A percentile compares a stretch with the other conserved stretches of the same genome.
phyloP scores from a whole-genome alignment of 805 yeast genomes.

The Myxozyma nipponensis region DNA sequence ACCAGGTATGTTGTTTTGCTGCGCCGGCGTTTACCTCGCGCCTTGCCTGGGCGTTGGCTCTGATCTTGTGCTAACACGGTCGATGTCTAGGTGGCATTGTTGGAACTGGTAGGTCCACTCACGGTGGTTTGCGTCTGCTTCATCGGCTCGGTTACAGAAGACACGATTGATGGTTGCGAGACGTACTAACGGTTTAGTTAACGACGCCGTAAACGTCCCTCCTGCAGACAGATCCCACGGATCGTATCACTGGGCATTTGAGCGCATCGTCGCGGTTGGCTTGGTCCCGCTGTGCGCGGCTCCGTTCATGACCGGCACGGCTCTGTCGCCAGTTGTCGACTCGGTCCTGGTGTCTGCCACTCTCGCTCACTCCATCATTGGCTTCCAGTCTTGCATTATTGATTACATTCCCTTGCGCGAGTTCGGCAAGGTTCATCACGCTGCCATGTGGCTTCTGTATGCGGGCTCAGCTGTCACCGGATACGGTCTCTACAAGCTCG shows the following conservation, averaged over 20 bases:
- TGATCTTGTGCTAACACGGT: too few relatives aligned
- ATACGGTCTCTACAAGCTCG: slow-evolving; percentile 75
- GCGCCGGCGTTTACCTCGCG: background rate
- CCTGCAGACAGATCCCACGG: slow-evolving; percentile 64
- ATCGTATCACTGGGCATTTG: slow-evolving; percentile 91
- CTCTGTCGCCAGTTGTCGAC: slow-evolving; percentile 65
- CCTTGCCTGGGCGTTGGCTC: too few relatives aligned
- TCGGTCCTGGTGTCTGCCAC: slow-evolving; percentile 62
- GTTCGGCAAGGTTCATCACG: slow-evolving; percentile 70
- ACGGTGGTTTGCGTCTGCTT: background rate
- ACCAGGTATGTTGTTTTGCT: slow-evolving; percentile 15
- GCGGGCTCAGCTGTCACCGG: slow-evolving; percentile 67
- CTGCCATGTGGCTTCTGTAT: slow-evolving; percentile 63
- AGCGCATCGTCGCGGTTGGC: slow-evolving; percentile 63
- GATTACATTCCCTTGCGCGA: slow-evolving; percentile 89
- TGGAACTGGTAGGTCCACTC: slow-evolving; percentile 1
- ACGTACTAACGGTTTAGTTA: slow-evolving; percentile 44
- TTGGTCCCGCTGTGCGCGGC: slow-evolving; percentile 72
- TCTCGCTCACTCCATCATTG: slow-evolving; percentile 76
- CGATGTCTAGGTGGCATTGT: slow-evolving; percentile 1
- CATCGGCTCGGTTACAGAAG: background rate
- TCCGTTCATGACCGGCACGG: slow-evolving; percentile 74
- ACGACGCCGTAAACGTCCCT: slow-evolving; percentile 78
- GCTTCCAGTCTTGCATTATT: slow-evolving; percentile 84
- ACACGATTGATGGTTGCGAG: too few relatives aligned